Conservation (phyloP, 2,329 filamentous ascomycete genomes). For the Phyllosticta paracitricarpa region DNA sequence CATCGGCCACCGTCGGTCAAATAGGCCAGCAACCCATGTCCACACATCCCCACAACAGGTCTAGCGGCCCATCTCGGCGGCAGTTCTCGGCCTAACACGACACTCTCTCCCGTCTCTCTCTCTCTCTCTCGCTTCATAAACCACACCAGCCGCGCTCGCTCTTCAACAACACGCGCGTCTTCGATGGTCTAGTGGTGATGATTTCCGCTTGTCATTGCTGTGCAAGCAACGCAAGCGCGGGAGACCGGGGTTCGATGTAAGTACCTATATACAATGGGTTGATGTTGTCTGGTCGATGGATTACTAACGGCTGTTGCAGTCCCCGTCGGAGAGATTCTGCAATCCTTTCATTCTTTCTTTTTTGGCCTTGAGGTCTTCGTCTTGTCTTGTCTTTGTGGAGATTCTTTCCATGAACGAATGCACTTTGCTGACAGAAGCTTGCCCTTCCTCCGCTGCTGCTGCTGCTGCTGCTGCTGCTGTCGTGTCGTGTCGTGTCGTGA, state of each 20-base stretch:
- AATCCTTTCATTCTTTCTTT: neutral
- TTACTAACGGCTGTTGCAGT: neutral
- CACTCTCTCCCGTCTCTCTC: no score
- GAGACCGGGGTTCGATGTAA: slow-evolving; percentile 22
- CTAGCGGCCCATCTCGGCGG: neutral
- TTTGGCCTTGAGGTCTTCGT: neutral
- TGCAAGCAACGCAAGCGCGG: slow-evolving; percentile 13
- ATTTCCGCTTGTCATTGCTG: neutral
- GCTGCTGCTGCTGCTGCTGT: no score
- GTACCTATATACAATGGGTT: no score
- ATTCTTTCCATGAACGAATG: no score
- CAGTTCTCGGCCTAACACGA: neutral
- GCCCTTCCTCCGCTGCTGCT: no score
- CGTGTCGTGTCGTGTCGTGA: no score
- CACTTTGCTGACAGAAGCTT: no score
- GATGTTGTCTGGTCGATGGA: neutral
- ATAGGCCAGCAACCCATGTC: neutral
- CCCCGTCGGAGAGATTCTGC: neutral
- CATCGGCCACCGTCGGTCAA: neutral
- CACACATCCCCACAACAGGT: neutral
- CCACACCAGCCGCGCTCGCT: neutral
- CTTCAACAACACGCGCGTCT: neutral
- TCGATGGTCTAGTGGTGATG: neutral
- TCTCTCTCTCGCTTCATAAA: neutral
- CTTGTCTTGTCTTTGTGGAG: neutral